Evolutionary conservation across 169 alveolate species (phyloP).

Genomic region (Babesia gibsoni): DNA sequence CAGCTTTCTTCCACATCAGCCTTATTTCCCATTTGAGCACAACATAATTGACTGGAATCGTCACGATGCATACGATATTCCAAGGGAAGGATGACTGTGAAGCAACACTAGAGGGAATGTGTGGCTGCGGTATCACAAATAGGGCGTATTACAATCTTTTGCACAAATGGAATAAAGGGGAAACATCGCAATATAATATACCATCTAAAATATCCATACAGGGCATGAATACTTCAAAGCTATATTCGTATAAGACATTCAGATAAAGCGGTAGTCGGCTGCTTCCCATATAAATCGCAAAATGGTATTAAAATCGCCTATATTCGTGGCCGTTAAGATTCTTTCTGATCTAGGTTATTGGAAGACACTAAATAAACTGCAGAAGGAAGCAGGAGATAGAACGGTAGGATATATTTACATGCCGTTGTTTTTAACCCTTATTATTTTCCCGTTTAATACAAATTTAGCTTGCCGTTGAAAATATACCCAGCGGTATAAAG

Average conservation of each 20-base stretch:
- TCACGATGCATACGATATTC: neutral
- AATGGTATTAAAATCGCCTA: neutral
- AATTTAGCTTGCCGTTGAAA: slow-evolving; percentile 30
- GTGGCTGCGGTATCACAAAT: too few species aligned
- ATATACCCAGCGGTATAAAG: slow-evolving; percentile 14
- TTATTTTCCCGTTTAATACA: neutral
- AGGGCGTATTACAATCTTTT: neutral
- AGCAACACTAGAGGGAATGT: neutral
- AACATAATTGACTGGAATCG: too few species aligned
- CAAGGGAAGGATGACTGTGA: neutral
- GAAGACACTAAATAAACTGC: slow-evolving; percentile 40
- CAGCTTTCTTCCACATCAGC: neutral
- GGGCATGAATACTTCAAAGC: neutral
- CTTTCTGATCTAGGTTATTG: slow-evolving; percentile 45
- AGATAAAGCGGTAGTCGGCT: neutral
- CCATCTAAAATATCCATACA: neutral
- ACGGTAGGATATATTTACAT: slow-evolving; percentile 15
- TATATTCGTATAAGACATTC: neutral
- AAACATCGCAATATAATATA: neutral
- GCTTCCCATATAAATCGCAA: neutral
- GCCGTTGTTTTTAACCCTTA: neutral
- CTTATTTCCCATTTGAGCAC: slow-evolving; percentile 1
- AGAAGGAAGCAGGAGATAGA: slow-evolving; percentile 35
- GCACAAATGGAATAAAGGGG: neutral
- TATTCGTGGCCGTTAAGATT: slow-evolving; percentile 39